A percentile compares a stretch with the other conserved stretches of the same genome.
phyloP scores from a whole-genome alignment of 2,329 filamentous ascomycete genomes.

The Microdochium paspali region DNA sequence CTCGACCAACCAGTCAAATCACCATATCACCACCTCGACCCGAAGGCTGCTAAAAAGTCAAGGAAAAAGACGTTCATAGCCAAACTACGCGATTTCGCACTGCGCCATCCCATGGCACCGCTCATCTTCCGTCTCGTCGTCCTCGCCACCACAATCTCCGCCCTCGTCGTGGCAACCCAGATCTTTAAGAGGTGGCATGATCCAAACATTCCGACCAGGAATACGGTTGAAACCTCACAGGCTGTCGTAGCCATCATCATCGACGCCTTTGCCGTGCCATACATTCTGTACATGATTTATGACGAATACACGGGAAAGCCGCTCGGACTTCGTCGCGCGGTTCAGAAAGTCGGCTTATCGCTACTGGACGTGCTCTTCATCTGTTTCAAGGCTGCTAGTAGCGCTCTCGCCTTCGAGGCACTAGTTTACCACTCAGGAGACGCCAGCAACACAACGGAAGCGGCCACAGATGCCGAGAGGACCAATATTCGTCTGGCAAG shows the following conservation, averaged over 20 bases:
- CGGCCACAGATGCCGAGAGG: constrained; percentile 39
- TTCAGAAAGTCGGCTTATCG: constrained; percentile 80
- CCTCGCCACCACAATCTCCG: constrained; percentile 72
- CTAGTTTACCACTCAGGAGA: constrained; percentile 47
- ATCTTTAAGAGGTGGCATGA: constrained; percentile 55
- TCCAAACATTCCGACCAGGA: constrained; percentile 20
- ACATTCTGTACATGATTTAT: constrained; percentile 87
- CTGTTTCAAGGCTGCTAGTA: constrained; percentile 90
- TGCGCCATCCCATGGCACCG: constrained; percentile 79
- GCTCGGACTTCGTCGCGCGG: constrained; percentile 72
- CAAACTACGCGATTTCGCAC: constrained; percentile 56
- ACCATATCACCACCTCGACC: constrained; percentile 27
- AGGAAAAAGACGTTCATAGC: constrained; percentile 30
- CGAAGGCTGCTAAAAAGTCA: constrained; percentile 19
- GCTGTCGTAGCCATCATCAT: constrained; percentile 84
- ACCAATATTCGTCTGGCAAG: constrained; percentile 46
- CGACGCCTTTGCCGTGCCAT: constrained; percentile 80
- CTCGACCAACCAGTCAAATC: constrained; percentile 27
- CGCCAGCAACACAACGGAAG: constrained; percentile 20
- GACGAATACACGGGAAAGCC: constrained; percentile 96
- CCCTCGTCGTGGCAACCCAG: constrained; percentile 66
- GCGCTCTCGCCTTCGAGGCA: constrained; percentile 80
- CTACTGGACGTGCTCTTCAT: constrained; percentile 93
- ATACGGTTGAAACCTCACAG: constrained; percentile 55
- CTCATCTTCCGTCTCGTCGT: constrained; percentile 75